Conservation (phyloP, 345 rosid genomes). For the Eucalyptus brandiana region DNA sequence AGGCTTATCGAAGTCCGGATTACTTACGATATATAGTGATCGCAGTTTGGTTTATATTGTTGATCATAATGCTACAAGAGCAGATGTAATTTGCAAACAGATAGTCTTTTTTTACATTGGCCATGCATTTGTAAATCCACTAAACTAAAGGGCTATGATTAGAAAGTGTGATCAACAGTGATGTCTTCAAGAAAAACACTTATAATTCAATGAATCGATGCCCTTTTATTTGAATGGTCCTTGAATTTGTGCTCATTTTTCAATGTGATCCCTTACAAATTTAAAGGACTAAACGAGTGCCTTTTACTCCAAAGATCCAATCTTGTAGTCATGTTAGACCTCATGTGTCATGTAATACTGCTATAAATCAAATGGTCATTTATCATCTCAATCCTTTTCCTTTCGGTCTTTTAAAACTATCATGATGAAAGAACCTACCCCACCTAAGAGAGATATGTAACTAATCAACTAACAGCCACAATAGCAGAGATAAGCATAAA, state of each 20-base stretch:
- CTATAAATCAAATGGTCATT: neutral
- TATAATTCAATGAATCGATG: neutral
- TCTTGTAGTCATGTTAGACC: neutral
- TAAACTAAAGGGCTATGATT: neutral
- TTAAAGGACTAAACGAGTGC: rapidly evolving
- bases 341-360: neutral
- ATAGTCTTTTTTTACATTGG: neutral
- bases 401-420: too few relatives aligned
- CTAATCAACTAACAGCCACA: neutral
- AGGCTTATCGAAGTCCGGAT: neutral
- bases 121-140: neutral
- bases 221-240: neutral
- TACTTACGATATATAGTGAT: neutral
- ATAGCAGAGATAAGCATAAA: neutral
- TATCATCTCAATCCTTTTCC: neutral
- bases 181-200: neutral
- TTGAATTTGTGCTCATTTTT: neutral
- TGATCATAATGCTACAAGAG: neutral
- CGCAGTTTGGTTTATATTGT: neutral
- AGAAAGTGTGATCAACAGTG: neutral
- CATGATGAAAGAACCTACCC: neutral
- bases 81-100: neutral
- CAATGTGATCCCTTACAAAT: neutral
- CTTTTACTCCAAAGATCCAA: neutral
- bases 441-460: neutral